Evolutionary conservation across 805 yeast genomes (phyloP), one percentile per base, ranked within the genome.

Genomic region (Kodamaea kaohsiungensis): DNA sequence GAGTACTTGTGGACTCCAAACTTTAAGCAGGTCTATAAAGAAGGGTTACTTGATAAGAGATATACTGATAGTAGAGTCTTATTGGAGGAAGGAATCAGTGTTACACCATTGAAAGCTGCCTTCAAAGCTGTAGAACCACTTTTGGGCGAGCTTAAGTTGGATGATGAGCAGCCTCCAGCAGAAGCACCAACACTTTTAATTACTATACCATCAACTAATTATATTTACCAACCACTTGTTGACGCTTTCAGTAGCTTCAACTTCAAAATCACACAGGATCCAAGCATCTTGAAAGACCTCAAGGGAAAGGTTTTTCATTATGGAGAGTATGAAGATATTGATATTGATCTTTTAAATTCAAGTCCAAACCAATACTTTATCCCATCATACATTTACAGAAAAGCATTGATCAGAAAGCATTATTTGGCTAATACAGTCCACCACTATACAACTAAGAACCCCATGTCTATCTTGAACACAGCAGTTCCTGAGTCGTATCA

Each of bases 341-440:
- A 92, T 63, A 81, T 91, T 64, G 98, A 92, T 61, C 68, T 80
- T 55, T 62, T 87, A 35, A 72, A 75, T 62, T 74, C 79, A 0
- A 51, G 60, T 1, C 74, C 79, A 0, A 51, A 60, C 1, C 71
- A 75, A 25, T 92, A 91, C 67, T 73, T 84, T 52, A 77, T 88
- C 1, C 89, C 92, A 57, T 85, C 96, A 1, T 93, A 90, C 67
- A 83, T 91, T 43, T 93, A 88, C 68, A 78, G 99, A 61, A 95
- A 95, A 66, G 97, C 93, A 0, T 72, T 95, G 53, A 95, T 93
- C 48, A 80, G 99, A 57, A 95, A 95, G 68, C 96, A 95, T 68
- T 92, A 85, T 63, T 73, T 95, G 56, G 83, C 95, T n/a, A 86
- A 90, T 63, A 89, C 96, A 0, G 80, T 95, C n/a, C 87, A 83